Conservation (phyloP, 805 yeast genomes). For the Schwanniomyces vanrijiae region DNA sequence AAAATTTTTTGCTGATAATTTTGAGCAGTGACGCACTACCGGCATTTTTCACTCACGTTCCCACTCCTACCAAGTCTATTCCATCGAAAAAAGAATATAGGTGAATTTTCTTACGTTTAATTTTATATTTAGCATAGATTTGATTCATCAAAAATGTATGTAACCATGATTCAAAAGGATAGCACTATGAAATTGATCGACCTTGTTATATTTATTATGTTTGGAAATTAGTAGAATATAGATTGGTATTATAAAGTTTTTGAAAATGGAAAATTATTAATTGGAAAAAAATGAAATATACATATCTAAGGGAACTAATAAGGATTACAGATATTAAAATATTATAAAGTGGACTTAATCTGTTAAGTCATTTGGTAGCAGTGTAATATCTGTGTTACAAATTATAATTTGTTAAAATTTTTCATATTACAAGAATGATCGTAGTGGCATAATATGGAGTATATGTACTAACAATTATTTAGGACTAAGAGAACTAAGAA, state of each 20-base stretch:
- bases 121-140: background rate
- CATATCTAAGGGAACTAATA: too few species aligned
- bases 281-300: too few species aligned
- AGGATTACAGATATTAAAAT: too few species aligned
- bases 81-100: background rate
- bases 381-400: background rate
- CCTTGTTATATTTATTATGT: background rate
- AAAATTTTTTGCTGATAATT: background rate
- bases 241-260: background rate
- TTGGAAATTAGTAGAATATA: background rate
- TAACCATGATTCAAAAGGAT: background rate
- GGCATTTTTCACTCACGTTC: background rate
- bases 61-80: background rate
- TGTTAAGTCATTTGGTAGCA: too few species aligned
- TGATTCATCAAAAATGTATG: background rate
- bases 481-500: constrained; percentile 99
- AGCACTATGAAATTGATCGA: background rate
- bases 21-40: background rate
- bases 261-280: background rate
- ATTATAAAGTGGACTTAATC: too few species aligned
- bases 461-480: constrained; percentile 42
- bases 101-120: background rate
- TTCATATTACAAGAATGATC: background rate
- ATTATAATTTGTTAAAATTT: background rate
- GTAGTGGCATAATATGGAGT: background rate